Evolutionary conservation across 2,329 filamentous ascomycete genomes (phyloP).

Genomic region (Lanzia echinophila): DNA sequence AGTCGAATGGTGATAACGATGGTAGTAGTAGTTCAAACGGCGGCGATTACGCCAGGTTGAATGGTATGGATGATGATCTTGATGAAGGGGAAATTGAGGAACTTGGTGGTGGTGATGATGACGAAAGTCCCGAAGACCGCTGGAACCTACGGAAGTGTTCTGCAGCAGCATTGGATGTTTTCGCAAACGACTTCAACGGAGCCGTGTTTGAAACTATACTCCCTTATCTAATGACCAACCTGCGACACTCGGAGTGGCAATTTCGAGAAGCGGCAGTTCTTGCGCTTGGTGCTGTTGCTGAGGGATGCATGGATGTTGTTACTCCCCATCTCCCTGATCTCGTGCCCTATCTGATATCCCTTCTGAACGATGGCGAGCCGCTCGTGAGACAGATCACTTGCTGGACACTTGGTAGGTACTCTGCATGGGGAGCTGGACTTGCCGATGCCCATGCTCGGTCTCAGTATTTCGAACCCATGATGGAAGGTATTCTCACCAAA

Average conservation of each 20-base stretch:
- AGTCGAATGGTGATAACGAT: conserved; percentile 38
- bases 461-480: conserved; percentile 86
- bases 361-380: conserved; percentile 78
- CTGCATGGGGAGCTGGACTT: conserved; percentile 80
- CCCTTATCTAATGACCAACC: conserved; percentile 84
- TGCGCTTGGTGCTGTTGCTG: conserved; percentile 87
- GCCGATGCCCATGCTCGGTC: conserved; percentile 59
- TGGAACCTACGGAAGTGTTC: conserved; percentile 98
- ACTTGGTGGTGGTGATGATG: conserved; percentile 65
- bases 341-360: conserved; percentile 80
- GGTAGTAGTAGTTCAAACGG: conserved; percentile 49
- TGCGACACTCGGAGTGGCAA: conserved; percentile 84
- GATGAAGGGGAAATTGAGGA: conserved; percentile 85
- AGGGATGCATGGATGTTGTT: conserved; percentile 87
- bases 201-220: conserved; percentile 87
- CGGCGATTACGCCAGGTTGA: conserved; percentile 47
- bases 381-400: conserved; percentile 95
- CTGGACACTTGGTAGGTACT: conserved; percentile 93
- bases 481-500: conserved; percentile 88
- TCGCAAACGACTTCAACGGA: conserved; percentile 82
- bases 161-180: conserved; percentile 87
- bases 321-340: conserved; percentile 85
- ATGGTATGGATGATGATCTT: conserved; percentile 51
- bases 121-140: conserved; percentile 76
- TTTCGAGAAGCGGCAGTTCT: conserved; percentile 91